Base-by-base conservation (phyloP, 1,284 basidiomycete genomes). In the Pseudozyma sp. region DNA sequence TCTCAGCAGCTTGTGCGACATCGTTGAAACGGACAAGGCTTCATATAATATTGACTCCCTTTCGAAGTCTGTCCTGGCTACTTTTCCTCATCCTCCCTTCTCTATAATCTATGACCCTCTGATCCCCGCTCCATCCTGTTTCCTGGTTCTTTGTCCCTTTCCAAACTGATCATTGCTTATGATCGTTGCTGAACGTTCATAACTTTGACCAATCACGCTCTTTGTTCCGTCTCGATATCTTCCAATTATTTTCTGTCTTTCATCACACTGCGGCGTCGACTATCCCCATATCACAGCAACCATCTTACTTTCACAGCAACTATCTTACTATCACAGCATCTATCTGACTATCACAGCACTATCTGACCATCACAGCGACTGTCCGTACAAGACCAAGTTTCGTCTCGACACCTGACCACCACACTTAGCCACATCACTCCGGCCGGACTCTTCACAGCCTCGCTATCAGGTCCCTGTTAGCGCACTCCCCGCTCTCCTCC, bases 211-310 rank as follows among this genome's bases (percentile, higher is more conserved):
- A 38, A 31, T 8, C 34, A 68, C 58, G 45, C 39, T 61, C 54
- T 58, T 52, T 60, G 53, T 31, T 45, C 13, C 40, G 31, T 31
- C 18, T 0, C 31, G 12, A 14, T 21, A 10, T 47, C 9, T 31
- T 43, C 53, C 44, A 19, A 60, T 47, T 38, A 25, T 49, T 13
- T 34, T 49, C 58, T 21, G 38, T 53, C 58, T 48, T 51, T 34
- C 19, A 49, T 18, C 55, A 52, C 58, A 43, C 50, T 34, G 50
- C 42, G 47, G 45, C 52, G 52, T 42, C 58, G 50, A n/a, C 49
- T 25, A 38, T 44, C 48, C 1, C 19, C 3, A 25, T n/a, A 21
- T 52, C n/a, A 34, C 35, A 38, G 2, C 34, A 11, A 16, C 8
- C 13, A 16, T 40, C 35, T 14, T 34, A 14, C 42, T 31, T 10